phyloP scores from a whole-genome alignment of 768 basidiomycete genomes.

The Porpolomopsis calyptriformis region DNA sequence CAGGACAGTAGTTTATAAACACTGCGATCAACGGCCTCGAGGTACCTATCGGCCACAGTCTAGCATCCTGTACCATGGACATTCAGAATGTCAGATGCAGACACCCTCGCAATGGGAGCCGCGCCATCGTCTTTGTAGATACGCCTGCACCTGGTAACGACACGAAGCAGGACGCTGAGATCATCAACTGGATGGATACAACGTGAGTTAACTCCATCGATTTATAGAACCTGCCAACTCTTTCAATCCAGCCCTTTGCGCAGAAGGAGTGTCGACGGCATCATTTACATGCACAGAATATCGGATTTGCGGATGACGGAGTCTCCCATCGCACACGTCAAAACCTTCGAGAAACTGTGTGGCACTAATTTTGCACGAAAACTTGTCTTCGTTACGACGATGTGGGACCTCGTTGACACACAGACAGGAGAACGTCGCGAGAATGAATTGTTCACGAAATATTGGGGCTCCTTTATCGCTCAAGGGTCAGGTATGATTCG shows the following conservation, averaged over 20 bases:
- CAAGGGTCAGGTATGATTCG: constrained; percentile 10
- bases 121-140: constrained; percentile 22
- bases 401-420: constrained; percentile 17
- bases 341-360: constrained; percentile 21
- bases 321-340: constrained; percentile 22
- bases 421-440: constrained; percentile 11
- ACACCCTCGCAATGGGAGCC: constrained; percentile 15
- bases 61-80: constrained; percentile 29
- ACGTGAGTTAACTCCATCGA: background rate
- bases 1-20: constrained; percentile 6
- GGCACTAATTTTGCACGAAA: constrained; percentile 19
- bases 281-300: constrained; percentile 32
- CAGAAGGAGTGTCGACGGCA: constrained; percentile 19
- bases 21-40: background rate
- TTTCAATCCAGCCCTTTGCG: constrained; percentile 24
- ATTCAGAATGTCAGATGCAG: constrained; percentile 23
- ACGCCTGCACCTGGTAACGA: background rate
- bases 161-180: background rate
- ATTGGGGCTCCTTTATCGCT: constrained; percentile 13
- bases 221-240: constrained; percentile 19
- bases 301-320: constrained; percentile 27
- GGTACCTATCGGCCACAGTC: constrained; percentile 5
- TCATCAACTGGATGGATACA: background rate
- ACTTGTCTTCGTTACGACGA: constrained; percentile 21
- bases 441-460: constrained; percentile 10